phyloP scores from a whole-genome alignment of 2,329 filamentous ascomycete genomes.

The Elsinoe fawcettii region DNA sequence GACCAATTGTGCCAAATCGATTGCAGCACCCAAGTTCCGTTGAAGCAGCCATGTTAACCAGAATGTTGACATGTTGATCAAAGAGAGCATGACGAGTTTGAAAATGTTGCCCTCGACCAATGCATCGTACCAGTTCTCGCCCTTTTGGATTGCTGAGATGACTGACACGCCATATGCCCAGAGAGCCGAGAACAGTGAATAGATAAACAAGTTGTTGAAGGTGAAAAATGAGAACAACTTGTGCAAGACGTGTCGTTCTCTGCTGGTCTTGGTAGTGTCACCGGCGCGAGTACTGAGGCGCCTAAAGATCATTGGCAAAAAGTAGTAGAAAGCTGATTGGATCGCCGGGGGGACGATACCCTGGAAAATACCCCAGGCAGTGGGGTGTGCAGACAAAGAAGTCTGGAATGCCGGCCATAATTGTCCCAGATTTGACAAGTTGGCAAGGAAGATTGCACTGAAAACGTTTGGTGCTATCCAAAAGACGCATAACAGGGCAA shows the following conservation, averaged over 20 bases:
- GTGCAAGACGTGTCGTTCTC: slow-evolving; percentile 81
- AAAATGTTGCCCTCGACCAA: slow-evolving; percentile 59
- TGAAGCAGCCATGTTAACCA: slow-evolving; percentile 94
- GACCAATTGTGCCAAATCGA: slow-evolving; percentile 85
- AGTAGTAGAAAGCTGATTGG: slow-evolving; percentile 77
- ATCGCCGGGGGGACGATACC: slow-evolving; percentile 84
- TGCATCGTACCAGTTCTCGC: slow-evolving; percentile 58
- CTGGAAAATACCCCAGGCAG: slow-evolving; percentile 78
- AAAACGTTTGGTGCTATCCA: slow-evolving; percentile 91
- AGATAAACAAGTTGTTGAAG: slow-evolving; percentile 93
- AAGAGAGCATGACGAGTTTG: slow-evolving; percentile 56
- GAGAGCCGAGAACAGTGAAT: slow-evolving; percentile 79
- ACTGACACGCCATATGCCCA: slow-evolving; percentile 67
- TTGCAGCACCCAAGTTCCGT: slow-evolving; percentile 84
- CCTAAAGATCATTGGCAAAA: slow-evolving; percentile 86
- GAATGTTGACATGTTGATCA: slow-evolving; percentile 78
- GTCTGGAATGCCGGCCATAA: slow-evolving; percentile 70
- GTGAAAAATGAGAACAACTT: slow-evolving; percentile 95
- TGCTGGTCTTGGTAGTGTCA: slow-evolving; percentile 83
- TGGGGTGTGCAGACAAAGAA: slow-evolving; percentile 54
- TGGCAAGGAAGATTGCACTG: slow-evolving; percentile 88
- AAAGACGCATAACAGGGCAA: slow-evolving; percentile 66
- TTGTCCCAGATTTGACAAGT: slow-evolving; percentile 68
- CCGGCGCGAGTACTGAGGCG: slow-evolving; percentile 75
- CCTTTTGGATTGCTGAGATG: slow-evolving; percentile 49